These are phyloP conservation scores for Monilinia polystroma DNA, from an alignment of 2,329 filamentous ascomycete genomes.

Conservation along the genomic window DNA sequence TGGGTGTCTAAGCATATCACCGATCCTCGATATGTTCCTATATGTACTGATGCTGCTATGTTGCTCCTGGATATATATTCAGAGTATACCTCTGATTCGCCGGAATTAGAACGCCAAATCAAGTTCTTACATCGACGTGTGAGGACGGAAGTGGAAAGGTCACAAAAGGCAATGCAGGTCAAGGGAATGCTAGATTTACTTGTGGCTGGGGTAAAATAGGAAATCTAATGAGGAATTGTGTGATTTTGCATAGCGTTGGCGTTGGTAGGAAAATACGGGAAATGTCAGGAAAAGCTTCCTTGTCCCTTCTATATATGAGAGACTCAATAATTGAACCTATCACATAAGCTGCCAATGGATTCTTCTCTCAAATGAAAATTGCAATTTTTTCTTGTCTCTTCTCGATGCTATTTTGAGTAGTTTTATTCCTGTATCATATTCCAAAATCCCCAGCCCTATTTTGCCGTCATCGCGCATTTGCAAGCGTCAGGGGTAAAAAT, in stretches of 20 bases:
- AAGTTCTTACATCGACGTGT: slow-evolving; percentile 69
- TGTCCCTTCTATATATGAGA: slow-evolving; percentile 20
- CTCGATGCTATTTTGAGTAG: background rate
- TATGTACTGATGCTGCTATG: slow-evolving; percentile 81
- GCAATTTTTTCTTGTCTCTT: background rate
- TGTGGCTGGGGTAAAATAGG: slow-evolving; percentile 49
- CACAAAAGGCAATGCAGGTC: slow-evolving; percentile 78
- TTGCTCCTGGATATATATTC: slow-evolving; percentile 85
- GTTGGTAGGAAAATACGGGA: slow-evolving; percentile 33
- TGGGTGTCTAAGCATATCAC: slow-evolving; percentile 81
- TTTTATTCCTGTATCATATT: background rate
- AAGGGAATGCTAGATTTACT: slow-evolving; percentile 85
- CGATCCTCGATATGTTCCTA: slow-evolving; percentile 75
- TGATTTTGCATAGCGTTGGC: slow-evolving; percentile 46
- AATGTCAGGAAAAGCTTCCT: slow-evolving; percentile 22
- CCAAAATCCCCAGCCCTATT: background rate
- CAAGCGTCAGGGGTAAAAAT: slow-evolving; percentile 24
- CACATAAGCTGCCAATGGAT: background rate
- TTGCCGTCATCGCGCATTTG: slow-evolving; percentile 25
- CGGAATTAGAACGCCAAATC: slow-evolving; percentile 70
- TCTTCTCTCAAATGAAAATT: background rate
- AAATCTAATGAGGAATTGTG: slow-evolving; percentile 17
- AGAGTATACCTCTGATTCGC: slow-evolving; percentile 71
- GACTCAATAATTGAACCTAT: slow-evolving; percentile 24
- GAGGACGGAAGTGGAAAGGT: slow-evolving; percentile 73